Conservation (phyloP, 768 basidiomycete species). For the Candolleomyces efflorescens region DNA sequence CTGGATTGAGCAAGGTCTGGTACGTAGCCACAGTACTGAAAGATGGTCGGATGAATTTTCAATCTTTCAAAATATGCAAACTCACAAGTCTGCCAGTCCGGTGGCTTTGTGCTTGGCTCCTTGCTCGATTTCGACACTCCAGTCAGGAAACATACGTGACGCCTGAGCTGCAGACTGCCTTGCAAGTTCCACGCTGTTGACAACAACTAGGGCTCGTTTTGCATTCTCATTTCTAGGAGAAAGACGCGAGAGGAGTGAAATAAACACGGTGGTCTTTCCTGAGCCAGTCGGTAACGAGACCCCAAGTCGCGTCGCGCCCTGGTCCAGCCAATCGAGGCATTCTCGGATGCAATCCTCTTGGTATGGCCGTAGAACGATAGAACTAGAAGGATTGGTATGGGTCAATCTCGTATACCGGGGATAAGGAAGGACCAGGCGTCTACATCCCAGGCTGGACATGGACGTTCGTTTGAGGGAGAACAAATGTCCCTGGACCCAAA, state of each 20-base stretch:
- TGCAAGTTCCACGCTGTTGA: conserved; percentile 88
- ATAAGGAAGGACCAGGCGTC: not conserved
- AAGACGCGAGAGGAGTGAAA: conserved; percentile 71
- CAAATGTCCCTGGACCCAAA: no score
- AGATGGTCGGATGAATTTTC: not conserved
- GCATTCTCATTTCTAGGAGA: conserved; percentile 44
- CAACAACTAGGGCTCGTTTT: conserved; percentile 70
- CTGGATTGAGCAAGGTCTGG: conserved; percentile 68
- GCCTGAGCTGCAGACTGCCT: conserved; percentile 80
- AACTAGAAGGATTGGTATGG: conserved; percentile 6
- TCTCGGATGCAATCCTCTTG: conserved; percentile 78
- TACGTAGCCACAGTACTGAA: conserved; percentile 78
- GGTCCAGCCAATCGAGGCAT: conserved; percentile 64
- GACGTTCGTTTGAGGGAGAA: not conserved
- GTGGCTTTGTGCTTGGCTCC: conserved; percentile 68
- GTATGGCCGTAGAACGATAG: conserved; percentile 71
- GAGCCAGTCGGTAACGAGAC: conserved; percentile 84
- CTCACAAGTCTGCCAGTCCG: conserved; percentile 83
- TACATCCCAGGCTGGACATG: conserved; percentile 7
- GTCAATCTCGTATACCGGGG: not conserved
- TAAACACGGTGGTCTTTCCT: conserved; percentile 90
- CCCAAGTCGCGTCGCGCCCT: conserved; percentile 72
- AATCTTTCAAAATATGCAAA: not conserved
- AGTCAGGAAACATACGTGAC: conserved; percentile 56
- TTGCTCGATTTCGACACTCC: conserved; percentile 92